Evolutionary conservation across 352 stramenopile species (phyloP).

Genomic region (Pythium dissimile): DNA sequence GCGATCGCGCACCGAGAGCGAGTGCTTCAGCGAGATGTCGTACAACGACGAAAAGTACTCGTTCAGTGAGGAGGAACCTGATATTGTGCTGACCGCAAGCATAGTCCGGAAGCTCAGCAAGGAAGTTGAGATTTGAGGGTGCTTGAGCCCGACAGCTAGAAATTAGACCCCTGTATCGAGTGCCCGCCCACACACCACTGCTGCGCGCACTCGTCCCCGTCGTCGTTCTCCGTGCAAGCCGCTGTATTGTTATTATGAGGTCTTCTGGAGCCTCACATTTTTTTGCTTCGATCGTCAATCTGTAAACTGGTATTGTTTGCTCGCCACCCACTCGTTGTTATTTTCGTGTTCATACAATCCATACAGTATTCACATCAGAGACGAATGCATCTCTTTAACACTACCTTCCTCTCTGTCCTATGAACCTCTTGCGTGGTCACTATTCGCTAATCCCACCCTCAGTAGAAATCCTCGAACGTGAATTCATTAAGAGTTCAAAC

Average conservation of each 20-base stretch:
- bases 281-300: too few species aligned
- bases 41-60: constrained; percentile 84
- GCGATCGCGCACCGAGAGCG: constrained; percentile 45
- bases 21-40: constrained; percentile 77
- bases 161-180: constrained; percentile 1
- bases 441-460: too few species aligned
- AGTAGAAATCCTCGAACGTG: too few species aligned
- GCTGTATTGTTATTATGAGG: constrained; percentile 17
- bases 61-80: constrained; percentile 48
- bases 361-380: background rate
- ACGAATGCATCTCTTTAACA: background rate
- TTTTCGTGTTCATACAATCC: too few species aligned
- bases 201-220: background rate
- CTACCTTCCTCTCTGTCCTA: background rate
- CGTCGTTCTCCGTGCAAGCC: background rate
- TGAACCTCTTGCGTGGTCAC: too few species aligned
- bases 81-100: constrained; percentile 31
- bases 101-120: constrained; percentile 29
- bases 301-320: too few species aligned
- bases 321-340: too few species aligned
- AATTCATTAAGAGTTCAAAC: background rate
- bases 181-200: background rate
- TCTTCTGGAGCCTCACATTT: too few species aligned
- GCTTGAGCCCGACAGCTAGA: background rate
- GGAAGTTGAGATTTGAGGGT: constrained; percentile 70